Base-by-base conservation (phyloP, 306 rosid species). In the Cucurbita pepo region DNA sequence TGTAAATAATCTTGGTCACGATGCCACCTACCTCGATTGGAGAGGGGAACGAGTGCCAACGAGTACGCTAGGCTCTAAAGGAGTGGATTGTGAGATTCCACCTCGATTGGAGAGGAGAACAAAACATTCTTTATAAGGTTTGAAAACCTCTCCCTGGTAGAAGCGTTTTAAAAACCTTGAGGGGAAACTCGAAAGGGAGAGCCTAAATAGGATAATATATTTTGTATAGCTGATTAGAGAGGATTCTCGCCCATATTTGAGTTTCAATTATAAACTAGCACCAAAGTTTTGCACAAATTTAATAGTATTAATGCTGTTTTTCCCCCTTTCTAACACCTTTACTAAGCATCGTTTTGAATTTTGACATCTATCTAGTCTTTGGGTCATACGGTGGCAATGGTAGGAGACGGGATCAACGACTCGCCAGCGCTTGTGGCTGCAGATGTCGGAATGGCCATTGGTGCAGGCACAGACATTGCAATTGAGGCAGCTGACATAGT, bases 401-500 rank as follows among this genome's bases (percentile, higher is more conserved):
- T 91, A 56, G 97, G 97, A 44, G 97, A 91, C 78, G 97, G 97
- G 7, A 89, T 89, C 71, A 91, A 91, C 9, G 97, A 91, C 76
- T 89, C 97, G 2, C 97, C 96, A 1, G 97, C 97, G 53, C 82
- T 91, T 6, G 97, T 87, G 38, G 96, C 94, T 50, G 94, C 94
- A 11, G 91, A 91, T 76, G 93, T 91, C 10, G 97, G 97, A 62
- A 87, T 91, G 85, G 96, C 97, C 69, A 91, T 91, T 57, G 97
- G 96, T 62, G 96, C 94, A 30, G 97, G 96, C 44, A 91, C 97
- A 56, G 97, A 91, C 78, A 89, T 91, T 58, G 97, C 97, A 18
- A 91, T 91, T 47, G 97, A 91, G 75, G 97, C 97, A 36, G 96
- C 97, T 51, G 96, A 91, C 80, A 87, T 89, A 61, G 96, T 91